Base-by-base conservation (phyloP, 257 asterid species). In the Primulina tabacum region DNA sequence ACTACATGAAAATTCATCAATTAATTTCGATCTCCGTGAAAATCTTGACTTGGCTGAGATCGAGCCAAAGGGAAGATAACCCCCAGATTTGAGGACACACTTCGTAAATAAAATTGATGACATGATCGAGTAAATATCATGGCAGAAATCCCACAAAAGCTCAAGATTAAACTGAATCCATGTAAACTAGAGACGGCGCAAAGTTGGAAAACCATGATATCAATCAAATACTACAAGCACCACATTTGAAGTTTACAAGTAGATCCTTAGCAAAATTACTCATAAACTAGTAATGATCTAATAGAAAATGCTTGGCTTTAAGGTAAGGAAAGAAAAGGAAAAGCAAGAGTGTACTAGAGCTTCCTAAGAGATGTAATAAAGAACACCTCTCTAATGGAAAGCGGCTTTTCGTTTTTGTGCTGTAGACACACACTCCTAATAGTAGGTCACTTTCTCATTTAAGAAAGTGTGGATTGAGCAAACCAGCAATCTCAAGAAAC, bases 401-500 rank as follows among this genome's bases (percentile, higher is more conserved):
- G 21, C 16, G 37, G 72, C 64, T 56, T 64, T 76, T 65, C 70
- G 8, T 50, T 67, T 71, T 56, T 59, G 75, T 68, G 65, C 58
- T 56, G 78, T 28, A 52, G 35, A 59, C 37, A 38, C 53, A 71
- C 47, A 64, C 30, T 20, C 69, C 68, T 62, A 1, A 7, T 28
- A 34, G 66, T 29, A 29, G 20, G 34, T 71, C 77, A 60, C 37
- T 78, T 78, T 63, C 57, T 77, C 78, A 82, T 71, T 88, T 82
- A 16, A 85, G 84, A 73, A 94, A 87, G 87, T 91, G 97, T 2
- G 99, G 96, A 75, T 16, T 90, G 24, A 91, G 83, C 88, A 91
- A 81, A 58, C 97, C 95, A 6, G 97, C 96, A 53, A 90, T 89
- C 84, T 91, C 96, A 60, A 90, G 96, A 80, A 93, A 93, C 82